Percentiles rank a stretch among this genome's conserved stretches.
Evolutionary conservation across 2,329 filamentous ascomycete genomes (phyloP).

Genomic region (Exophiala calicioides): DNA sequence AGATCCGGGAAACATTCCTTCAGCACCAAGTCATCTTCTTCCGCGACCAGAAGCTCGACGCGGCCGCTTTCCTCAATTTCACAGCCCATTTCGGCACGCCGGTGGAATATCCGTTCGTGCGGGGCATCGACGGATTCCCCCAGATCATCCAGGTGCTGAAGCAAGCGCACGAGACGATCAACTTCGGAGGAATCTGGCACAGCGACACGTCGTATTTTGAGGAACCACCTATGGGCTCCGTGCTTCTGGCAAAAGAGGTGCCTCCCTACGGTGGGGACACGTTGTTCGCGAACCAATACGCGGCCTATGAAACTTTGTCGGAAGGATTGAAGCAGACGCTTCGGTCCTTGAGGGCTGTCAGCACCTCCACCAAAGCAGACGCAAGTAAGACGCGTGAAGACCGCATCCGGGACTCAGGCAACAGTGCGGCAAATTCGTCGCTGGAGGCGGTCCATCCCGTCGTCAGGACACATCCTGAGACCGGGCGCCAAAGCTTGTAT

Average conservation of each 20-base stretch:
- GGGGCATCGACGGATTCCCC: conserved; percentile 26
- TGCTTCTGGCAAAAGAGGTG: conserved; percentile 27
- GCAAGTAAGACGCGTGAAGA: conserved; percentile 35
- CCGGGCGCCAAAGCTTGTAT: conserved; percentile 38
- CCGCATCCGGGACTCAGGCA: conserved; percentile 27
- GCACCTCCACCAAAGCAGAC: conserved; percentile 28
- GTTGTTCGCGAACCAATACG: conserved; percentile 33
- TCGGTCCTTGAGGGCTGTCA: conserved; percentile 32
- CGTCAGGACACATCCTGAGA: conserved; percentile 38
- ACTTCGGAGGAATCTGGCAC: conserved; percentile 31
- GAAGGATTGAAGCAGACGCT: conserved; percentile 35
- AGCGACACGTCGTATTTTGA: conserved; percentile 28
- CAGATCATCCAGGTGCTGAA: conserved; percentile 30
- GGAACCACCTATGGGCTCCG: conserved; percentile 25
- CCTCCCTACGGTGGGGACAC: conserved; percentile 38
- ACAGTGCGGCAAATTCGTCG: conserved; percentile 8
- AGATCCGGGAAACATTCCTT: conserved; percentile 27
- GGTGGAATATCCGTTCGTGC: conserved; percentile 28
- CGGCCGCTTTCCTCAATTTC: conserved; percentile 22
- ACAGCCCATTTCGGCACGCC: conserved; percentile 28
- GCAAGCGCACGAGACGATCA: conserved; percentile 27
- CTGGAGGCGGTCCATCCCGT: conserved; percentile 37
- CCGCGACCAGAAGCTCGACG: conserved; percentile 23
- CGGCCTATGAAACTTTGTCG: conserved; percentile 36
- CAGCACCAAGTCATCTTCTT: conserved; percentile 31